Conservation (phyloP, 2,329 filamentous ascomycete genomes). For the Didymella keratinophila region DNA sequence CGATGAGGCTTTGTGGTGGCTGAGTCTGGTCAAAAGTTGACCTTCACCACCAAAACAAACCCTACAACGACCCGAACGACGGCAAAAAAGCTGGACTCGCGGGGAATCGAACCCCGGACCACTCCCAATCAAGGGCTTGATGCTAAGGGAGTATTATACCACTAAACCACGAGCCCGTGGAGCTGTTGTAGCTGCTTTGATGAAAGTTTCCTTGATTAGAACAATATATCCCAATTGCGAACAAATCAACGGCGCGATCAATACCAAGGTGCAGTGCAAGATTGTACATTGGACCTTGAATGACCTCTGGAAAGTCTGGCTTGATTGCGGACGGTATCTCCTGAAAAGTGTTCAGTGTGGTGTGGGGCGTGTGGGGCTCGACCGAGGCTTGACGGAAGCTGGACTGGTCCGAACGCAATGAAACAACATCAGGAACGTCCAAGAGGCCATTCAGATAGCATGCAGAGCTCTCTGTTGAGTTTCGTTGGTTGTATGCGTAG, state of each 20-base stretch:
- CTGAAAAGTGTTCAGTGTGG: neutral
- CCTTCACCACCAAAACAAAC: neutral
- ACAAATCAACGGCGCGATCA: neutral
- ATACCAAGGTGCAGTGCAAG: no score
- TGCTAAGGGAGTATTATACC: conserved; percentile 17
- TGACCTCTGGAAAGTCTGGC: neutral
- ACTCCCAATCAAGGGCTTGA: conserved; percentile 10
- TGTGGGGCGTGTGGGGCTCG: conserved; percentile 6
- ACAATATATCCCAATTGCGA: no score
- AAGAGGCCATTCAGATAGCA: neutral
- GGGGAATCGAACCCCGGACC: conserved; percentile 28
- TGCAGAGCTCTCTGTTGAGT: neutral
- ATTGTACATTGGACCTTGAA: neutral
- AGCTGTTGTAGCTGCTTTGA: neutral
- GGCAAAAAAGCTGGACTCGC: conserved; percentile 20
- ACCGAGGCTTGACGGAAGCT: conserved; percentile 1
- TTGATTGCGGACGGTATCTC: neutral
- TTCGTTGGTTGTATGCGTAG: neutral
- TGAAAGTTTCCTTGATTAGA: neutral
- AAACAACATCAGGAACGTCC: neutral
- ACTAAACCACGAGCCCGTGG: conserved; percentile 13
- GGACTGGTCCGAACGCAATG: neutral
- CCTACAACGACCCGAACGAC: neutral
- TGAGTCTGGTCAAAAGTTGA: neutral
- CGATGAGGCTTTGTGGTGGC: neutral